A percentile compares a stretch with the other conserved stretches of the same genome.
These are phyloP conservation scores for Plasmodium blacklocki DNA, from an alignment of 169 alveolate genomes.

Conservation along the genomic window DNA sequence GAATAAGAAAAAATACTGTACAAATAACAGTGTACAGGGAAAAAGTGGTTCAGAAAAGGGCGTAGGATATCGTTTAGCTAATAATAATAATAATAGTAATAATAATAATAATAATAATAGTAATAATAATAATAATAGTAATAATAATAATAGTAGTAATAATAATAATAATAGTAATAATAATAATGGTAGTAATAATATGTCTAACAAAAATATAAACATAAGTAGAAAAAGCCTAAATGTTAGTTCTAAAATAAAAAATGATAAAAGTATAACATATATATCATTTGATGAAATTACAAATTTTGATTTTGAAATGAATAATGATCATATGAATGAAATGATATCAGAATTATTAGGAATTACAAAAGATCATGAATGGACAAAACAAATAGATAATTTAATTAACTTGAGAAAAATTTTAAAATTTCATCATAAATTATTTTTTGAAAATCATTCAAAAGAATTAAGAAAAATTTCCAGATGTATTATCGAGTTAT, in stretches of 20 bases:
- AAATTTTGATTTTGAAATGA: constrained; percentile 48
- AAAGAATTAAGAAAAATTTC: constrained; percentile 63
- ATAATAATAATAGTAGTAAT: constrained; percentile 1
- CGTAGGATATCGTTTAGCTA: background rate
- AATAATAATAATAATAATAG: constrained; percentile 3
- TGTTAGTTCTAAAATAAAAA: constrained; percentile 52
- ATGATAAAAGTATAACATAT: constrained; percentile 47
- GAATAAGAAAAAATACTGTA: constrained; percentile 9
- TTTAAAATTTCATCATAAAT: constrained; percentile 48
- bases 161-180: background rate
- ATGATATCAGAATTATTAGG: constrained; percentile 31
- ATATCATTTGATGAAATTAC: constrained; percentile 55
- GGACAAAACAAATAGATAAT: constrained; percentile 72
- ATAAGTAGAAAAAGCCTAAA: constrained; percentile 19
- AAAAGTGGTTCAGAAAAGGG: background rate
- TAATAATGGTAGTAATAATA: background rate
- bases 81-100: constrained; percentile 11
- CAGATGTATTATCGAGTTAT: constrained; percentile 38
- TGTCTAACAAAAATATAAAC: constrained; percentile 11
- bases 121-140: constrained; percentile 3
- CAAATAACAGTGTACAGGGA: background rate
- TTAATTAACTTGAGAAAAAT: constrained; percentile 64
- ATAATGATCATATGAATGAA: constrained; percentile 34
- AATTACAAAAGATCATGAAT: constrained; percentile 60
- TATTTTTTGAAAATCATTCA: constrained; percentile 56